These are phyloP conservation scores for Pseudonitzschia pungens DNA, from an alignment of 108 stramenopile genomes.

Conservation along the genomic window DNA sequence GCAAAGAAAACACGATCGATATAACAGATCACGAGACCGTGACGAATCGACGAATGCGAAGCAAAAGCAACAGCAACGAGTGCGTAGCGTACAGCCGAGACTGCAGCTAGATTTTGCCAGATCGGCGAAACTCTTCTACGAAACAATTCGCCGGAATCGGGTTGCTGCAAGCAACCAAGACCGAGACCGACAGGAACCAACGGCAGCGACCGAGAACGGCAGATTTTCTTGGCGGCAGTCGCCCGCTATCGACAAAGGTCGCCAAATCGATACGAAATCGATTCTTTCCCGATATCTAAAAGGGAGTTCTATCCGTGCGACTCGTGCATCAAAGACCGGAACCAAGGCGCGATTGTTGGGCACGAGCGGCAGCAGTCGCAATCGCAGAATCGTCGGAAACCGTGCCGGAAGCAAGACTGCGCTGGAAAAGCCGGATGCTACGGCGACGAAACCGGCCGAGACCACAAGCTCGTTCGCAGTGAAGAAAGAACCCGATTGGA, in stretches of 20 bases:
- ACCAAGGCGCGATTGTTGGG: not conserved
- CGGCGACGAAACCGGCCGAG: too few species aligned
- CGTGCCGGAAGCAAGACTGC: not conserved
- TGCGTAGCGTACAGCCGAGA: not conserved
- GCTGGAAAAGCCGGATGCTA: too few species aligned
- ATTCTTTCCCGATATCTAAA: not conserved
- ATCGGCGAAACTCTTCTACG: slow-evolving; percentile 3
- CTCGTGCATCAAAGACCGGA: not conserved
- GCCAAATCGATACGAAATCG: not conserved
- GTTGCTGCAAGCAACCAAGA: not conserved
- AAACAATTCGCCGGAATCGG: not conserved
- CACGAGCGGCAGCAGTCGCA: not conserved
- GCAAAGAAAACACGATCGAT: too few species aligned
- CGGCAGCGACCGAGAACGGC: not conserved
- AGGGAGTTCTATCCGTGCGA: too few species aligned
- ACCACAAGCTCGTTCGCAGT: too few species aligned
- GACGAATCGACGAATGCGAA: too few species aligned
- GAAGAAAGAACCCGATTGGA: too few species aligned
- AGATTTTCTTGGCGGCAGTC: not conserved
- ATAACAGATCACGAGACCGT: too few species aligned
- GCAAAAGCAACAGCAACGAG: not conserved
- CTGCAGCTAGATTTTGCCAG: not conserved
- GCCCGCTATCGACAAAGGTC: not conserved
- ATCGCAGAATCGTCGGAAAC: not conserved
- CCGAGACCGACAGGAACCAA: slow-evolving; percentile 5